A percentile compares a stretch with the other conserved stretches of the same genome.
Evolutionary conservation across 1,139 yeast genomes (phyloP).

Genomic region (Zygosaccharomyces sapae): DNA sequence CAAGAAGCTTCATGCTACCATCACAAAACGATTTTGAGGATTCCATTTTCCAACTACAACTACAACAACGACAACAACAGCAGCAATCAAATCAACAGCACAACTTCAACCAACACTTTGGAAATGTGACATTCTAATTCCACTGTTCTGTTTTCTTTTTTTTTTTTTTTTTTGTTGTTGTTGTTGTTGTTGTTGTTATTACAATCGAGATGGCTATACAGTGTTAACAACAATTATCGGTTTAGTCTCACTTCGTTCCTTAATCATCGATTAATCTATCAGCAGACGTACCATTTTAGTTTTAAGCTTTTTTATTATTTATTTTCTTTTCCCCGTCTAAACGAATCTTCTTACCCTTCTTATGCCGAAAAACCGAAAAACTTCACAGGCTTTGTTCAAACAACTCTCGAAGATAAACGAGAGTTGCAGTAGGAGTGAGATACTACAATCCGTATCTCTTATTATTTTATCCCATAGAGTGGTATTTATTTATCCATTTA

Average conservation of each 20-base stretch:
- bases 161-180: too few species aligned
- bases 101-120: conserved; percentile 12
- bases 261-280: not conserved
- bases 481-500: not conserved
- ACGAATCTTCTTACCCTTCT: conserved; percentile 5
- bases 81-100: conserved; percentile 7
- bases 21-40: conserved; percentile 15
- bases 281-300: not conserved
- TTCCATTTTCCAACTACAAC: not conserved
- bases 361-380: not conserved
- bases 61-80: conserved; percentile 1
- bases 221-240: not conserved
- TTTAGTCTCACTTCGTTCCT: conserved; percentile 2
- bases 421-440: not conserved
- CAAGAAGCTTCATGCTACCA: conserved; percentile 20
- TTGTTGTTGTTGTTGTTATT: too few species aligned
- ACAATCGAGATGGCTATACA: not conserved
- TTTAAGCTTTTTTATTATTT: conserved; percentile 3
- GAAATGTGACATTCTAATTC: conserved; percentile 14
- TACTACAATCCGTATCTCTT: not conserved
- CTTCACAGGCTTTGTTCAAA: not conserved
- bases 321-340: conserved; percentile 3
- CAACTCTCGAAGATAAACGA: not conserved
- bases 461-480: not conserved
- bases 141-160: not conserved